Evolutionary conservation across 345 rosid genomes (phyloP).

Genomic region (Dovyalis caffra): DNA sequence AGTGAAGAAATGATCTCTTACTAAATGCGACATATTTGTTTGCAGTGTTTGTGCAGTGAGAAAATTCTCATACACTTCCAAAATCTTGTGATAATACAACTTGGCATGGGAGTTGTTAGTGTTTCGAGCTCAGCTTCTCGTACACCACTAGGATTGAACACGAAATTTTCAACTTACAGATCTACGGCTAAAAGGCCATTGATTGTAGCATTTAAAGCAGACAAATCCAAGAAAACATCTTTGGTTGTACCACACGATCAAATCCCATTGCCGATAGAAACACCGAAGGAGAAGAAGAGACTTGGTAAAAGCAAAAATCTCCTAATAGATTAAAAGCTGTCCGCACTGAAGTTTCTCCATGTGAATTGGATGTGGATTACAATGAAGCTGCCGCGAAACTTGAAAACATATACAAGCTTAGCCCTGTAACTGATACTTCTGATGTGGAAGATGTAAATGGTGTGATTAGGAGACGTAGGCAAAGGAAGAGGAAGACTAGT

Average conservation of each 20-base stretch:
- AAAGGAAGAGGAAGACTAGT: constrained; percentile 43
- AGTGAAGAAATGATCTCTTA: constrained; percentile 9
- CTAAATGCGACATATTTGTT: constrained; percentile 5
- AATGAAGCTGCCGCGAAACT: constrained; percentile 89
- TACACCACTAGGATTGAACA: constrained; percentile 57
- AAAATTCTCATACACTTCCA: not conserved
- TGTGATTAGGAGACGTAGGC: constrained; percentile 25
- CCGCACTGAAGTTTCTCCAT: constrained; percentile 34
- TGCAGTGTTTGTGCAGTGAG: constrained; percentile 28
- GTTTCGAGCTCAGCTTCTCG: constrained; percentile 81
- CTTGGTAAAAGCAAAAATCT: constrained; percentile 36
- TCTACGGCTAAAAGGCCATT: constrained; percentile 45
- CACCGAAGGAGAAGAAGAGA: constrained; percentile 44
- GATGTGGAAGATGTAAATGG: constrained; percentile 40
- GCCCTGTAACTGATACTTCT: constrained; percentile 41
- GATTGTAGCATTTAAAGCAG: constrained; percentile 66
- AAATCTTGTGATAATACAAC: not conserved
- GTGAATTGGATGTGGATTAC: constrained; percentile 62
- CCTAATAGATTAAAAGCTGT: constrained; percentile 29
- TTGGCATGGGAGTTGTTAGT: constrained; percentile 85
- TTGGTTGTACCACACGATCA: constrained; percentile 47
- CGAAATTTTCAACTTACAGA: constrained; percentile 39
- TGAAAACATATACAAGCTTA: constrained; percentile 76
- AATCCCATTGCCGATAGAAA: constrained; percentile 44
- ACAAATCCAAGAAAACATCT: constrained; percentile 49